Evolutionary conservation across 1,139 yeast species (phyloP).

Genomic region (Candida mesenterica): DNA sequence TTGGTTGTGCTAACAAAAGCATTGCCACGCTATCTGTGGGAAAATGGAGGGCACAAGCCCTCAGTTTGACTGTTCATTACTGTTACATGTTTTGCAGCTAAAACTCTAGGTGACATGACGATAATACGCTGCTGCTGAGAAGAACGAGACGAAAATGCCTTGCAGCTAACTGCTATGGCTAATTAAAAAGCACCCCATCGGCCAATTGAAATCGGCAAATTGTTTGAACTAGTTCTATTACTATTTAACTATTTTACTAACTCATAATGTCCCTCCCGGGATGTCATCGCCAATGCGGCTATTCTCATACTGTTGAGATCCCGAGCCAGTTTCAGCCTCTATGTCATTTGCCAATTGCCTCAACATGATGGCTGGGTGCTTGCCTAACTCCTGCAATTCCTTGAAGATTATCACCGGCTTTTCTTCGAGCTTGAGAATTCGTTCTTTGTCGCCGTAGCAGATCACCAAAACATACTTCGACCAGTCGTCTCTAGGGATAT

Average conservation of each 20-base stretch:
- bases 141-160: no score
- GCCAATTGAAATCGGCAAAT: no score
- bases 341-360: conserved; percentile 67
- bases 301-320: conserved; percentile 33
- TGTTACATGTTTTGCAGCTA: no score
- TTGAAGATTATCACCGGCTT: conserved; percentile 88
- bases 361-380: conserved; percentile 91
- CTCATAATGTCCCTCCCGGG: conserved; percentile 55
- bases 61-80: no score
- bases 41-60: no score
- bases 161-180: no score
- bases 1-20: no score
- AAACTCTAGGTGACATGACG: no score
- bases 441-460: conserved; percentile 87
- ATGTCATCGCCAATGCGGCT: conserved; percentile 48
- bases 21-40: no score
- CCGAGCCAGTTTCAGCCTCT: conserved; percentile 16
- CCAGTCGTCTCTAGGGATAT: conserved; percentile 80
- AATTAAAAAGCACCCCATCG: no score
- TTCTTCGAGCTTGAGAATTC: conserved; percentile 80
- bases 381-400: conserved; percentile 81
- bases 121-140: no score
- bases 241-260: neutral
- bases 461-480: conserved; percentile 84
- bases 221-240: neutral